Evolutionary conservation across 805 yeast genomes (phyloP).

Genomic region (Schwanniomyces polymorphus): DNA sequence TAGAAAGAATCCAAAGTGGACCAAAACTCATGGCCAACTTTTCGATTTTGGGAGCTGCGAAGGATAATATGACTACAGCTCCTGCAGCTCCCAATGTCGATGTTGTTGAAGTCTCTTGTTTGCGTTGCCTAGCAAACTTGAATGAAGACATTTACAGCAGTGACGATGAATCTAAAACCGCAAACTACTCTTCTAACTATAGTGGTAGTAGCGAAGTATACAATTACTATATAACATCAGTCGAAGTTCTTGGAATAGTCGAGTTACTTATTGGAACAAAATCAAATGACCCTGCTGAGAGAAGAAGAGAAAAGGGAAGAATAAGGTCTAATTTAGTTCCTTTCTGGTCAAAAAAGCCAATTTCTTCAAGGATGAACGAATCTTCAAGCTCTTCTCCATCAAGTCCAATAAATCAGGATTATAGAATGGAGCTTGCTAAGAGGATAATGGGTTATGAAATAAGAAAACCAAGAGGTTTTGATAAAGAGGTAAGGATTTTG

Average conservation of each 20-base stretch:
- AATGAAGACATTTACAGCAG: constrained; percentile 31
- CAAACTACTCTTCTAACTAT: constrained; percentile 11
- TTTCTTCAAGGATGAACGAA: constrained; percentile 45
- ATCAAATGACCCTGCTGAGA: constrained; percentile 45
- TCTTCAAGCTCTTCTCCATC: constrained; percentile 6
- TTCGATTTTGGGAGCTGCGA: constrained; percentile 52
- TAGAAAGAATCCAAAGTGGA: constrained; percentile 54
- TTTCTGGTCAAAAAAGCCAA: constrained; percentile 63
- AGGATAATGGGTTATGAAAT: constrained; percentile 64
- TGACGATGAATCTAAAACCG: constrained; percentile 19
- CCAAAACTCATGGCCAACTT: constrained; percentile 49
- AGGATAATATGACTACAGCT: constrained; percentile 41
- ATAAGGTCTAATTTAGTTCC: constrained; percentile 66
- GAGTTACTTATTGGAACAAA: constrained; percentile 58
- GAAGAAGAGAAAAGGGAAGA: constrained; percentile 65
- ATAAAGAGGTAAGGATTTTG: constrained; percentile 63
- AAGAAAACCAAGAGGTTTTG: constrained; percentile 68
- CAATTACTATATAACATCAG: constrained; percentile 59
- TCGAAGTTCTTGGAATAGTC: constrained; percentile 65
- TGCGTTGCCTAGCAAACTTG: constrained; percentile 40
- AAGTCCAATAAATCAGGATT: constrained; percentile 26
- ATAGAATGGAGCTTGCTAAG: constrained; percentile 56
- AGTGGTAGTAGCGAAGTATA: constrained; percentile 24
- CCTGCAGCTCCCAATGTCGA: constrained; percentile 46
- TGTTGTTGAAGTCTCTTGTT: constrained; percentile 60